Base-by-base conservation (phyloP, 176 grass and related monocot species). In the Oryza brachyantha region DNA sequence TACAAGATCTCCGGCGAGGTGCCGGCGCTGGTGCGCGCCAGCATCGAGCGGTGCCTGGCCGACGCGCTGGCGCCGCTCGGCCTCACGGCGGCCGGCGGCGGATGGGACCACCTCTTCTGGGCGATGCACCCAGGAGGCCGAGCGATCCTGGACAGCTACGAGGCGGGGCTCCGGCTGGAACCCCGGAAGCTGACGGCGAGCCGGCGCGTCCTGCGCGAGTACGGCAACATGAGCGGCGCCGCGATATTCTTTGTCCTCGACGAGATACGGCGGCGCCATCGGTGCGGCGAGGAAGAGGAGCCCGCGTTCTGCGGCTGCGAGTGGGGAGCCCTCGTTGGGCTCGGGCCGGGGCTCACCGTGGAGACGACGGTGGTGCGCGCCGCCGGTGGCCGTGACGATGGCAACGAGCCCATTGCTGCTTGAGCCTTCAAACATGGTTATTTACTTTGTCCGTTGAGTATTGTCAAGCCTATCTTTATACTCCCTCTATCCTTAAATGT, bases 31-130 rank as follows among this genome's bases (percentile, higher is more conserved):
- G 74, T 92, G 25, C 25, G 24, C 8, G 73, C 25, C 13, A 84
- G 84, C 91, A 84, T 89, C 29, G 80, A 93, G 50, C 43, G 24
- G 22, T 83, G 87, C 64, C 19, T 93, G 34, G 14, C 10, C 4
- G 76, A 84, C 42, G 67, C 52, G 25, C 55, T 89, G 45, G 13
- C 11, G 13, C 83, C 83, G 36, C 58, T 89, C 3, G 84, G 84
- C 25, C 35, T 43, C 10, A 3, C 17, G 1, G 21, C 10, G 0
- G 21, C 2, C 5, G 70, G 71, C 19, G 45, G 60, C 2, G 60
- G 73, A 64, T 86, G 78, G 79, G 89, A 92, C 29, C 38, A 59
- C 55, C 39, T 92, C 10, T 92, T 92, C 73, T 92, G 90, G 90
- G 75, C 85, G 21, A 78, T 78, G 5, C 91, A 93, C 54, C 80